Percentiles rank a stretch among this genome's conserved stretches.
Evolutionary conservation across 768 basidiomycete genomes (phyloP).

Genomic region (Favolaschia claudopus): DNA sequence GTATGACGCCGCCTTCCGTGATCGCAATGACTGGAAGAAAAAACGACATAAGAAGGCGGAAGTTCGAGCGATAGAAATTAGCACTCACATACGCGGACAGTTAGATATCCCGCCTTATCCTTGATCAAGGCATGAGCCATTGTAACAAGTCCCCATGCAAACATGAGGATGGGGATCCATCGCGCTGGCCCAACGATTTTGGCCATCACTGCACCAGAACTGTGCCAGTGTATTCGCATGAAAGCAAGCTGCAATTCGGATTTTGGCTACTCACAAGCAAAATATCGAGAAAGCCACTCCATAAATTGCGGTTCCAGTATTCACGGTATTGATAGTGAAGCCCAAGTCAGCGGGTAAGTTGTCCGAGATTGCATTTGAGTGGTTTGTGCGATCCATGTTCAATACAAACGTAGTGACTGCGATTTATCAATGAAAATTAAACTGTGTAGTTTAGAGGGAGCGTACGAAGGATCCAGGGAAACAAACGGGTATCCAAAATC

Average conservation of each 20-base stretch:
- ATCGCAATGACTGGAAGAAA: conserved; percentile 44
- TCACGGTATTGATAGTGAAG: conserved; percentile 49
- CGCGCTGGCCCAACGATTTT: conserved; percentile 47
- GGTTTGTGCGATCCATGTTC: conserved; percentile 53
- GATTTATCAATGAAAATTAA: no score
- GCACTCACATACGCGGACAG: conserved; percentile 42
- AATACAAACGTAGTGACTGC: conserved; percentile 38
- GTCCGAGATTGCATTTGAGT: conserved; percentile 51
- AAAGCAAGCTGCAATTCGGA: neutral
- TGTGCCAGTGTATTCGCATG: neutral
- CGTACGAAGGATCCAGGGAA: conserved; percentile 43
- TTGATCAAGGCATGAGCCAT: conserved; percentile 44
- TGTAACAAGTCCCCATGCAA: conserved; percentile 49
- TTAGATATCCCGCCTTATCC: conserved; percentile 45
- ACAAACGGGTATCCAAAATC: conserved; percentile 36
- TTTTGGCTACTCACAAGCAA: conserved; percentile 30
- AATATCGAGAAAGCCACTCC: conserved; percentile 43
- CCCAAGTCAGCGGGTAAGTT: conserved; percentile 47
- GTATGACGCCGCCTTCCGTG: conserved; percentile 51
- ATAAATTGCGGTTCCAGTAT: conserved; percentile 46
- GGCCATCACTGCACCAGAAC: conserved; percentile 45
- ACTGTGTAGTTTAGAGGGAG: conserved; percentile 31
- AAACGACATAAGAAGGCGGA: neutral
- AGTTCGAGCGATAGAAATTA: neutral
- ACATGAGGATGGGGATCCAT: conserved; percentile 40